Percentiles rank a stretch among this genome's conserved stretches.
Conservation (phyloP, 352 stramenopile species). For the Phytophthora quininea region DNA sequence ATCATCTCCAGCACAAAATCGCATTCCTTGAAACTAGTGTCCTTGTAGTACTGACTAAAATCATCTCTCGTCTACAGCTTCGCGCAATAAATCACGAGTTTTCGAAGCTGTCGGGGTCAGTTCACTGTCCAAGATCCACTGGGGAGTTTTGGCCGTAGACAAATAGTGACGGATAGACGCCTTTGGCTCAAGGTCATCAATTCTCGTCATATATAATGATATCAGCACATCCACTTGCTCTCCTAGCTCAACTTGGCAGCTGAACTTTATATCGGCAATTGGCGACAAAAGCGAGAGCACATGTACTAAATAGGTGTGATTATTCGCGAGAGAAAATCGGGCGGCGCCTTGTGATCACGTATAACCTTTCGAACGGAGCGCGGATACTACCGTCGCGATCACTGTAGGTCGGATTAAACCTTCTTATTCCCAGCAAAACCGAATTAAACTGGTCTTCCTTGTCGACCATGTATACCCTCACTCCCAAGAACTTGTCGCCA, state of each 20-base stretch:
- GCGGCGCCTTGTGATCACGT: not conserved
- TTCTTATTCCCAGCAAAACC: slow-evolving; percentile 11
- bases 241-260: too few species aligned
- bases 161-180: too few species aligned
- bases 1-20: not conserved
- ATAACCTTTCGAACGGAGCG: slow-evolving; percentile 2
- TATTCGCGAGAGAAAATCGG: not conserved
- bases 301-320: not conserved
- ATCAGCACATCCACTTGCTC: too few species aligned
- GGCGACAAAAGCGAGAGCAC: not conserved
- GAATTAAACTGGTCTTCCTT: slow-evolving; percentile 10
- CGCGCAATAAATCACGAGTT: slow-evolving; percentile 2
- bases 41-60: not conserved
- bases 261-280: not conserved
- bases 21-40: not conserved
- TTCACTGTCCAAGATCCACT: too few species aligned
- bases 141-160: too few species aligned
- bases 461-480: slow-evolving; percentile 24
- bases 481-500: slow-evolving; percentile 14
- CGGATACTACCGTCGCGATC: slow-evolving; percentile 8
- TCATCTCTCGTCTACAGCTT: not conserved
- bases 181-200: too few species aligned
- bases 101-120: not conserved
- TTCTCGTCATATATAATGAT: too few species aligned
- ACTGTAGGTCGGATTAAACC: slow-evolving; percentile 4